phyloP scores from a whole-genome alignment of 768 basidiomycete species.

The Thelephora ganbajun region DNA sequence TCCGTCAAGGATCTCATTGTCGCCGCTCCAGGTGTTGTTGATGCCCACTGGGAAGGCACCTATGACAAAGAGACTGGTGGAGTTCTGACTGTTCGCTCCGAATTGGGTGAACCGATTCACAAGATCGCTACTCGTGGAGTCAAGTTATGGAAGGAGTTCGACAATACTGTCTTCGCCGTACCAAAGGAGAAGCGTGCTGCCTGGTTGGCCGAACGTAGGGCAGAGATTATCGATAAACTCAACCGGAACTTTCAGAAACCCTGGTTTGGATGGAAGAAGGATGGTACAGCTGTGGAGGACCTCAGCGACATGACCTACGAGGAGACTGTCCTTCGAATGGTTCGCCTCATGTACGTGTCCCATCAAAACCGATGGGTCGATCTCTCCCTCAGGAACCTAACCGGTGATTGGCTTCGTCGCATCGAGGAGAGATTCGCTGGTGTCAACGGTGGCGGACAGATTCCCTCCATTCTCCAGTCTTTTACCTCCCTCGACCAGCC shows the following conservation, averaged over 20 bases:
- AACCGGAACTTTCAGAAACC: conserved; percentile 95
- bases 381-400: conserved; percentile 76
- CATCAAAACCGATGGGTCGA: conserved; percentile 94
- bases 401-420: conserved; percentile 93
- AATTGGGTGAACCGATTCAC: conserved; percentile 97
- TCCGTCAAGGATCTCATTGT: conserved; percentile 96
- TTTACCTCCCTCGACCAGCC: conserved; percentile 79
- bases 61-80: conserved; percentile 92
- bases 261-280: conserved; percentile 97
- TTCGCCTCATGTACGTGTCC: conserved; percentile 86
- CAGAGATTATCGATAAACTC: conserved; percentile 81
- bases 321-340: conserved; percentile 84
- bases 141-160: conserved; percentile 98
- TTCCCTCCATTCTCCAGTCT: conserved; percentile 77
- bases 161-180: conserved; percentile 88
- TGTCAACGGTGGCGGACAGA: conserved; percentile 59
- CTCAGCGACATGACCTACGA: conserved; percentile 98
- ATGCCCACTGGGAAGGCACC: conserved; percentile 87
- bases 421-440: conserved; percentile 93
- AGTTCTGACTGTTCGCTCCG: conserved; percentile 91
- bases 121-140: conserved; percentile 96
- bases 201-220: conserved; percentile 79
- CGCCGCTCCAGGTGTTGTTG: conserved; percentile 82
- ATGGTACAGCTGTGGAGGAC: conserved; percentile 69
- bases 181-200: conserved; percentile 88